Percentiles rank a stretch among this genome's conserved stretches.
phyloP scores from a whole-genome alignment of 2,329 filamentous ascomycete species.

The Tolypocladium paradoxum region DNA sequence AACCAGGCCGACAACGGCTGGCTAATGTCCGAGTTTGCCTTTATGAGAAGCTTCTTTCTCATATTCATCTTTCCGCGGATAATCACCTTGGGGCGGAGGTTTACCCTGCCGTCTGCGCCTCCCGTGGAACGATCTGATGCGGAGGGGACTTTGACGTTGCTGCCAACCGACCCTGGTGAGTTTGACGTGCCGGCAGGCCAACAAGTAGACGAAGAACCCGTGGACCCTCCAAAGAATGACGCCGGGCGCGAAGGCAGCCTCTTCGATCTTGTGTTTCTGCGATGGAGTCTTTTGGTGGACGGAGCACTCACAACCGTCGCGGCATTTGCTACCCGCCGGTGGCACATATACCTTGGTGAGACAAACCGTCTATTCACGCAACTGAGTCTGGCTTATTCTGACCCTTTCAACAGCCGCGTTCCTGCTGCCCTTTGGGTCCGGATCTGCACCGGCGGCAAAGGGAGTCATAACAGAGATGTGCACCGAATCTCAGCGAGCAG shows the following conservation, averaged over 20 bases:
- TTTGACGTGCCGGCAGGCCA: conserved; percentile 30
- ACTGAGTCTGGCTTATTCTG: neutral
- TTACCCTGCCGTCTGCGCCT: conserved; percentile 2
- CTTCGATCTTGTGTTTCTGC: conserved; percentile 59
- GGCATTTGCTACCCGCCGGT: conserved; percentile 49
- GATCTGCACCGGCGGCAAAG: conserved; percentile 58
- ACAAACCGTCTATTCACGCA: neutral
- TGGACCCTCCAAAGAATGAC: conserved; percentile 13
- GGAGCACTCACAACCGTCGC: conserved; percentile 52
- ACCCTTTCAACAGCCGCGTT: conserved; percentile 36
- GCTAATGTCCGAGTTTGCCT: conserved; percentile 44
- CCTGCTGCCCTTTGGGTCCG: conserved; percentile 56
- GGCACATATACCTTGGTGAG: conserved; percentile 57
- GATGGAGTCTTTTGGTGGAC: conserved; percentile 55
- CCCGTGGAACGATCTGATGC: conserved; percentile 1
- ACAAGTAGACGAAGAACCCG: conserved; percentile 34
- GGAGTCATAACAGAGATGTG: conserved; percentile 66
- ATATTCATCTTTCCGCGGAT: conserved; percentile 43
- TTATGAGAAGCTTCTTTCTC: conserved; percentile 43
- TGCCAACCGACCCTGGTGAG: conserved; percentile 27
- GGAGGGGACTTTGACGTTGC: conserved; percentile 4
- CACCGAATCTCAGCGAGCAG: conserved; percentile 46
- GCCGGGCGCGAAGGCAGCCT: conserved; percentile 36
- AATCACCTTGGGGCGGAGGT: conserved; percentile 32
- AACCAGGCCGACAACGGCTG: conserved; percentile 44